Percentiles rank a stretch among this genome's conserved stretches.
These are phyloP conservation scores for Rutstroemia sydowiana DNA, from an alignment of 2,329 filamentous ascomycete species.

Conservation along the genomic window DNA sequence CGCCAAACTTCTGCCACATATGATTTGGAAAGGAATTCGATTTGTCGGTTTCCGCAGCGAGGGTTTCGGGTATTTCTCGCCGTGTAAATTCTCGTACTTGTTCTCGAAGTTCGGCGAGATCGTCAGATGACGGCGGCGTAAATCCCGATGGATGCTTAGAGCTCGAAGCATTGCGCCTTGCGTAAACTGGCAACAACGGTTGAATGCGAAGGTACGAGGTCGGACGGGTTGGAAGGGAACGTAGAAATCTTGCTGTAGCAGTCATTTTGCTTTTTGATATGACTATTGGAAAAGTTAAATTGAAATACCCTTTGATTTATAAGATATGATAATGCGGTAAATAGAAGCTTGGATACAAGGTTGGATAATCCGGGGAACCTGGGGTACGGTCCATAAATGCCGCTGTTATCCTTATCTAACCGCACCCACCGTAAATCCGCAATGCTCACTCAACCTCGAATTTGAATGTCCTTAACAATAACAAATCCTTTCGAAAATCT, in stretches of 20 bases:
- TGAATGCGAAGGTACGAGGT: constrained; percentile 20
- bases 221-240: constrained; percentile 19
- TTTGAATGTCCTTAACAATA: background rate
- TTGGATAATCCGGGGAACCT: no score
- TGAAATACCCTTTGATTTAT: no score
- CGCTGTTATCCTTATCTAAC: constrained; percentile 4
- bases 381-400: no score
- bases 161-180: constrained; percentile 47
- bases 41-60: constrained; percentile 77
- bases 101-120: constrained; percentile 46
- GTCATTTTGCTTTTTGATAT: constrained; percentile 16
- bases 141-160: constrained; percentile 62
- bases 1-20: constrained; percentile 92
- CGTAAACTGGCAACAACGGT: constrained; percentile 28
- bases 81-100: constrained; percentile 69
- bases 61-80: constrained; percentile 76
- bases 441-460: background rate
- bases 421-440: no score
- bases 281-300: background rate
- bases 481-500: background rate
- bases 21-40: constrained; percentile 80
- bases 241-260: constrained; percentile 21
- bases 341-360: no score
- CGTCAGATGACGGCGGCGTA: constrained; percentile 42
- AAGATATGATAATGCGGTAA: no score